Percentiles rank a stretch among this genome's conserved stretches.
Evolutionary conservation across 1,139 yeast species (phyloP).

Genomic region (Arxiozyma slooffiae): DNA sequence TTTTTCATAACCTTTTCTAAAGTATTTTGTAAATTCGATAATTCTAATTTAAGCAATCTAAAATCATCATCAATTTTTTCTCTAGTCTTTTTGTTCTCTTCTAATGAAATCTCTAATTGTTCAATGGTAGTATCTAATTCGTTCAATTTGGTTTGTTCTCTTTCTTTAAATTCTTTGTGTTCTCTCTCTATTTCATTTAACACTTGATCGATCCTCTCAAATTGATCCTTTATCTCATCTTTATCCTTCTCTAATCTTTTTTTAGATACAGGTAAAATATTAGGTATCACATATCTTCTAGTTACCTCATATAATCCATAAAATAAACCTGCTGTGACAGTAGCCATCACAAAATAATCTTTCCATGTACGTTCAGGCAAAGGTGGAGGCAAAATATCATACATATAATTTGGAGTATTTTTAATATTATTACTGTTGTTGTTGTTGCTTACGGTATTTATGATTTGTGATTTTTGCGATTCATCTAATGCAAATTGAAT

Average conservation of each 20-base stretch:
- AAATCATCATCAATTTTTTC: conserved; percentile 73
- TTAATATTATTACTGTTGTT: background rate
- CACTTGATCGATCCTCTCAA: conserved; percentile 65
- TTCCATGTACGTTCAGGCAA: conserved; percentile 89
- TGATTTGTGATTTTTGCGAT: conserved; percentile 8
- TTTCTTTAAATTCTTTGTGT: conserved; percentile 55
- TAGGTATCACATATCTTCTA: conserved; percentile 67
- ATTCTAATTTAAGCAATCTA: conserved; percentile 67
- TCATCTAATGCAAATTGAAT: conserved; percentile 65
- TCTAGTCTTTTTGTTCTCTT: conserved; percentile 58
- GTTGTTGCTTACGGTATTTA: background rate
- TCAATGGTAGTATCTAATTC: conserved; percentile 59
- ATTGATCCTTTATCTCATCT: conserved; percentile 70
- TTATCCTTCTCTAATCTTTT: conserved; percentile 74
- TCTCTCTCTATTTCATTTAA: conserved; percentile 64
- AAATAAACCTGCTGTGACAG: conserved; percentile 84
- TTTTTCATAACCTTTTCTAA: conserved; percentile 57
- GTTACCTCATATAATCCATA: conserved; percentile 82
- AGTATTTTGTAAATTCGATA: conserved; percentile 62
- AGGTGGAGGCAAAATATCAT: conserved; percentile 53
- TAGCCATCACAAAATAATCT: conserved; percentile 95
- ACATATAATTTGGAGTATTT: conserved; percentile 9
- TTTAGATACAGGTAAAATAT: conserved; percentile 76
- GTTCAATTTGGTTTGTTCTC: conserved; percentile 54
- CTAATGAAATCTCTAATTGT: conserved; percentile 59